Conservation (phyloP, 176 grass and related monocot species). For the Phoenix dactylifera region DNA sequence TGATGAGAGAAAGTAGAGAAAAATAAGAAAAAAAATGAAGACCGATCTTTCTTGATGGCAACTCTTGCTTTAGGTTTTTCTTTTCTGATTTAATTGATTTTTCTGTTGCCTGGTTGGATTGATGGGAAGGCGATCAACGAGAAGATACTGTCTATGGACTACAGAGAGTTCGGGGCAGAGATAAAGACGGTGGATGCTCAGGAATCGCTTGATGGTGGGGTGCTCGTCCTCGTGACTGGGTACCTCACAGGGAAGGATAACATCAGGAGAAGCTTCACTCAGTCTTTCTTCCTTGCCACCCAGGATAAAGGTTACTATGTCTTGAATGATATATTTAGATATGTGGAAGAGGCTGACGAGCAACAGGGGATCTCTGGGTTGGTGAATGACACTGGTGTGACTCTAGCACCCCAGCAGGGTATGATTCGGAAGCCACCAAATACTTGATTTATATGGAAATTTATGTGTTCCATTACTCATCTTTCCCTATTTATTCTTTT, state of each 20-base stretch:
- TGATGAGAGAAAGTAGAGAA: too few species aligned
- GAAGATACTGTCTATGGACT: slow-evolving; percentile 86
- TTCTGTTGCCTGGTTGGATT: background rate
- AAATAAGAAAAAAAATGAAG: too few species aligned
- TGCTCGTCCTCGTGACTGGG: slow-evolving; percentile 86
- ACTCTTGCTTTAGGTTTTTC: too few species aligned
- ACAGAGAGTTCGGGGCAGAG: slow-evolving; percentile 42
- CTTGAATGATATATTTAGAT: background rate
- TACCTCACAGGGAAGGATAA: slow-evolving; percentile 40
- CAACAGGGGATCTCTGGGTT: slow-evolving; percentile 4
- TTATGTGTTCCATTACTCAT: too few species aligned
- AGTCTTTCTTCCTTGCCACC: too few species aligned
- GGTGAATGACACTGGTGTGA: too few species aligned
- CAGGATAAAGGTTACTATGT: too few species aligned
- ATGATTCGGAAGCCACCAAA: background rate
- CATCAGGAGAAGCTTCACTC: slow-evolving; percentile 39
- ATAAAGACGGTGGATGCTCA: slow-evolving; percentile 80
- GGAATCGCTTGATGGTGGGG: slow-evolving; percentile 67
- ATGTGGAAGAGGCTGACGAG: slow-evolving; percentile 28
- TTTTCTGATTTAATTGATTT: too few species aligned
- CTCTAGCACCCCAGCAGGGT: too few species aligned
- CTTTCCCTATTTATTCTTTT: too few species aligned
- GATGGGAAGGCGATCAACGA: slow-evolving; percentile 60
- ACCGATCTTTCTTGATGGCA: too few species aligned
- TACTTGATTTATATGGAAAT: background rate